Evolutionary conservation across 768 basidiomycete genomes (phyloP).

Genomic region (Rhizopogon salebrosus): DNA sequence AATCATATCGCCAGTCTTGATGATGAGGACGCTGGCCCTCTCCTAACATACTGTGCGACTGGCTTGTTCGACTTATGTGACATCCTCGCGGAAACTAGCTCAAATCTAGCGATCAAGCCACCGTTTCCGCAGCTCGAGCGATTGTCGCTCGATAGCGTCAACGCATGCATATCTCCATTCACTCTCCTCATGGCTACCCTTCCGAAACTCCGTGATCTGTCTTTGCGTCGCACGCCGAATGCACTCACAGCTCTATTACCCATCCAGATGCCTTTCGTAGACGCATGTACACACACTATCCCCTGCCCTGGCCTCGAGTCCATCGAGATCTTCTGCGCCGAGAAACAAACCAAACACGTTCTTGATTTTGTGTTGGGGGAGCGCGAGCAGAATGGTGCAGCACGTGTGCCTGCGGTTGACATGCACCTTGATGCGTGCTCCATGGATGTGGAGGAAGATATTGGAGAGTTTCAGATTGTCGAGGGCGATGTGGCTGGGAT

Average conservation of each 20-base stretch:
- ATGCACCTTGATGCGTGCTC: conserved; percentile 18
- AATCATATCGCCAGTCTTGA: conserved; percentile 36
- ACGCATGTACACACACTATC: not conserved
- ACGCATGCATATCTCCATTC: conserved; percentile 23
- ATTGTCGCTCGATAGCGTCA: conserved; percentile 33
- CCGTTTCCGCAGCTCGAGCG: conserved; percentile 32
- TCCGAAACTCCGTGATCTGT: conserved; percentile 13
- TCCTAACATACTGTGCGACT: conserved; percentile 26
- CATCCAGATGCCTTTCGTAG: conserved; percentile 9
- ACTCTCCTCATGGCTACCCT: conserved; percentile 12
- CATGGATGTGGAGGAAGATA: not conserved
- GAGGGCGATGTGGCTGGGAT: conserved; percentile 19
- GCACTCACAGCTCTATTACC: conserved; percentile 15
- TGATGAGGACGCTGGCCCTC: conserved; percentile 34
- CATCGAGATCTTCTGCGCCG: conserved; percentile 11
- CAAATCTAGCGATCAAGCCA: conserved; percentile 5
- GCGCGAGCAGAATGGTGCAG: conserved; percentile 16
- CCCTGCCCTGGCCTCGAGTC: conserved; percentile 10
- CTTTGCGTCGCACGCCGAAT: conserved; percentile 15
- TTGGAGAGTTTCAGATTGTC: conserved; percentile 3
- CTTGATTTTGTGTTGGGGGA: conserved; percentile 8
- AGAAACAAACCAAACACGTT: conserved; percentile 9
- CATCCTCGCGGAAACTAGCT: not conserved
- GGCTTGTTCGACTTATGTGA: conserved; percentile 14
- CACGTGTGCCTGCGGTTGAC: conserved; percentile 26